These are phyloP conservation scores for Fusarium annulatum DNA, from an alignment of 2,329 filamentous ascomycete species.

Conservation along the genomic window DNA sequence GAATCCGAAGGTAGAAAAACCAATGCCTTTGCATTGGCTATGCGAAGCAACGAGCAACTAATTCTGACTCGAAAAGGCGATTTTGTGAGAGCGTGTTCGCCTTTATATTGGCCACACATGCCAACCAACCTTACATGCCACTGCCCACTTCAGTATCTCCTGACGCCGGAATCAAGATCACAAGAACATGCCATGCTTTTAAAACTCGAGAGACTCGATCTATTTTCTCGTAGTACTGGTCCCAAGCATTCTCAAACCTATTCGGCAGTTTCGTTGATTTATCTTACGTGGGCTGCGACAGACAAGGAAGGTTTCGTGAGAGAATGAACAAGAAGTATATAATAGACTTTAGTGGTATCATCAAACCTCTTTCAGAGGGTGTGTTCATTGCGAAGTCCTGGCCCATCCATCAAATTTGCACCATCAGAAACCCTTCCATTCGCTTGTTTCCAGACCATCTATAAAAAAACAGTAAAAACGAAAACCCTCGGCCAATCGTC, in stretches of 20 bases:
- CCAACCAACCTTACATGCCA: background rate
- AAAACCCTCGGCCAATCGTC: conserved; percentile 2
- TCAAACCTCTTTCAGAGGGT: conserved; percentile 4
- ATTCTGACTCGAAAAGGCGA: background rate
- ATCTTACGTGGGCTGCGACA: background rate
- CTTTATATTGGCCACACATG: background rate
- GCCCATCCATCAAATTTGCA: conserved; percentile 14
- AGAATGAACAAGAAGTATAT: background rate
- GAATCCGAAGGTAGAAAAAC: conserved; percentile 19
- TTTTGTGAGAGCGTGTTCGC: background rate
- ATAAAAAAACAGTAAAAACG: conserved; percentile 2
- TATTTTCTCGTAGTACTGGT: background rate
- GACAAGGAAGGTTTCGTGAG: background rate
- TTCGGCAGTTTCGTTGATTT: background rate
- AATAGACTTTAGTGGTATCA: conserved; percentile 19
- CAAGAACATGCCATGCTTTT: background rate
- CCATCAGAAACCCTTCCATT: background rate
- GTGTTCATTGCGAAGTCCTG: conserved; percentile 1
- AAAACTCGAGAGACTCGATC: too few relatives aligned
- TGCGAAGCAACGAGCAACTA: background rate
- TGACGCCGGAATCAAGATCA: background rate
- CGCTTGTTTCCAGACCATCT: conserved; percentile 6
- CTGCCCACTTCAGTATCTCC: background rate
- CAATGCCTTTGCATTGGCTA: conserved; percentile 28
- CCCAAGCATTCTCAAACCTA: background rate